phyloP scores from a whole-genome alignment of 2,329 filamentous ascomycete genomes.

The Scedosporium apiospermum region DNA sequence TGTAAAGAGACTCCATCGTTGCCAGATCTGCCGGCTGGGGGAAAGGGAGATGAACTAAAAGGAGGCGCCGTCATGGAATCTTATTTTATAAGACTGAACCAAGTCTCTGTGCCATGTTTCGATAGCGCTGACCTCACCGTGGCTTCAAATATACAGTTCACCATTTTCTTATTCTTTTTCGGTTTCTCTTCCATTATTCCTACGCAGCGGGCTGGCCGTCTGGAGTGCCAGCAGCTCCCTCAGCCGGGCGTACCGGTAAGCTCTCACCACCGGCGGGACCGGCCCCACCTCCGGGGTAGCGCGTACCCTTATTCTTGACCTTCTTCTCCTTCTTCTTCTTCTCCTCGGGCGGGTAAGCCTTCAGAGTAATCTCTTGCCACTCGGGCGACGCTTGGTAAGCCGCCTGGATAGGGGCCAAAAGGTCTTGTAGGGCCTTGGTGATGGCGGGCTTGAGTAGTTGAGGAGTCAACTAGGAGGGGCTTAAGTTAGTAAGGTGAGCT shows the following conservation, averaged over 20 bases:
- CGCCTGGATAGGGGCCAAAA: constrained; percentile 69
- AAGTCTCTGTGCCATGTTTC: too few species aligned
- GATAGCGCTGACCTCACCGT: too few species aligned
- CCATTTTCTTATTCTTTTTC: too few species aligned
- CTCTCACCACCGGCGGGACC: not conserved
- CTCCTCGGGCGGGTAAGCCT: constrained; percentile 68
- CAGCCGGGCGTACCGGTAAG: not conserved
- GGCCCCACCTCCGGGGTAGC: constrained; percentile 39
- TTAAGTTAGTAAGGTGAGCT: too few species aligned
- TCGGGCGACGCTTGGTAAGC: constrained; percentile 62
- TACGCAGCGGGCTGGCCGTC: not conserved
- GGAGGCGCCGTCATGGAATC: too few species aligned
- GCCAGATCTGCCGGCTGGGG: too few species aligned
- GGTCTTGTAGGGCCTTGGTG: constrained; percentile 58
- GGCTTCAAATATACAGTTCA: too few species aligned
- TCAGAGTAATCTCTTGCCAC: constrained; percentile 61
- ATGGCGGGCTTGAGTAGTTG: constrained; percentile 84
- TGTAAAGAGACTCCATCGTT: too few species aligned
- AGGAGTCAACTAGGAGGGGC: constrained; percentile 52
- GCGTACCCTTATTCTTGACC: constrained; percentile 64
- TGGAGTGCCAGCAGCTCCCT: not conserved
- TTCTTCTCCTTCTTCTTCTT: constrained; percentile 64
- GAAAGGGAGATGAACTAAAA: too few species aligned
- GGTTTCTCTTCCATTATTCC: too few species aligned
- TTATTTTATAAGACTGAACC: too few species aligned